Evolutionary conservation across 768 basidiomycete species (phyloP).

Genomic region (Boletus sp.): DNA sequence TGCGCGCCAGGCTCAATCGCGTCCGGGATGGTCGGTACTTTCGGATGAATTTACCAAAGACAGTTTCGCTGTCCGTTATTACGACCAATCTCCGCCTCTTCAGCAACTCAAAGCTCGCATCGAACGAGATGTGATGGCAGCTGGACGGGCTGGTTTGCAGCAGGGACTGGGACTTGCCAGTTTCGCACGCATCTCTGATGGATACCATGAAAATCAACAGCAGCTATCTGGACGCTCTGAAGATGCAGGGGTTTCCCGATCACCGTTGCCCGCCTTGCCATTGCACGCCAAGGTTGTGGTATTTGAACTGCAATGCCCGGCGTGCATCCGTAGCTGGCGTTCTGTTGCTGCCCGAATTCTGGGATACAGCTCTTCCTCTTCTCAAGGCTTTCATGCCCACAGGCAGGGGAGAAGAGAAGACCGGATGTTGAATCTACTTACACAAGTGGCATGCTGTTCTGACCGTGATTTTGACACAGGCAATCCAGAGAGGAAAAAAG

Average conservation of each 20-base stretch:
- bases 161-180: background rate
- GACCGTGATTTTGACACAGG: too few species aligned
- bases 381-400: too few species aligned
- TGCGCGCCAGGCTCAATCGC: constrained; percentile 22
- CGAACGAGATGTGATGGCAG: too few species aligned
- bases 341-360: constrained; percentile 31
- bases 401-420: too few species aligned
- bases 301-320: constrained; percentile 40
- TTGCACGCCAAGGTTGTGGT: constrained; percentile 25
- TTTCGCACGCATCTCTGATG: background rate
- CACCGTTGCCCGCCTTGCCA: constrained; percentile 41
- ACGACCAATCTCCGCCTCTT: constrained; percentile 2
- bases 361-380: constrained; percentile 1
- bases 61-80: constrained; percentile 37
- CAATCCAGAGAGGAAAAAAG: background rate
- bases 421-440: too few species aligned
- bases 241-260: background rate
- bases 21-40: constrained; percentile 30
- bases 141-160: too few species aligned
- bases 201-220: background rate
- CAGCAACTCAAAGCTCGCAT: too few species aligned
- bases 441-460: too few species aligned
- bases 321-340: constrained; percentile 38
- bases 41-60: constrained; percentile 10
- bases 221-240: background rate